phyloP scores from a whole-genome alignment of 257 asterid genomes.

The Phtheirospermum japonicum region DNA sequence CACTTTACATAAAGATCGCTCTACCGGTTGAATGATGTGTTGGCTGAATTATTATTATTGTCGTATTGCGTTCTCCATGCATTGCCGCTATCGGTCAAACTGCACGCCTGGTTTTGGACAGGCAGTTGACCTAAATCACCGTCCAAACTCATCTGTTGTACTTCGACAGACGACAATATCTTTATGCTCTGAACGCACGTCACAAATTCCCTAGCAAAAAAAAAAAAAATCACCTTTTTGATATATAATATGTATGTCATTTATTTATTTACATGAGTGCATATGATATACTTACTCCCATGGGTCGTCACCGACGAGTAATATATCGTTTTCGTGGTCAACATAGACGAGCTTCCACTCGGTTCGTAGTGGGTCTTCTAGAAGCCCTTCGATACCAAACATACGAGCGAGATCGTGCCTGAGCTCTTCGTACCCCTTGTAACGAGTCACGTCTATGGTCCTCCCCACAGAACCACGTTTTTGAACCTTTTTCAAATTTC shows the following conservation, averaged over 20 bases:
- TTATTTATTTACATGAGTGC: not conserved
- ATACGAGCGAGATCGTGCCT: slow-evolving; percentile 87
- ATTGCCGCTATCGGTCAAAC: slow-evolving; percentile 84
- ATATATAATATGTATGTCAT: no score
- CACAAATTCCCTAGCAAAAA: slow-evolving; percentile 70
- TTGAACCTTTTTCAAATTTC: slow-evolving; percentile 59
- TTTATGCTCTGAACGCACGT: slow-evolving; percentile 93
- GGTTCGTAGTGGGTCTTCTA: slow-evolving; percentile 79
- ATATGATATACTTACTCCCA: slow-evolving; percentile 64
- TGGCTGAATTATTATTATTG: slow-evolving; percentile 47
- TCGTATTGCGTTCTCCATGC: slow-evolving; percentile 78
- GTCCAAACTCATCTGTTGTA: slow-evolving; percentile 91
- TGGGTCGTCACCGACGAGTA: slow-evolving; percentile 88
- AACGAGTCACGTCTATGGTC: slow-evolving; percentile 80
- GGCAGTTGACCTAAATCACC: slow-evolving; percentile 77
- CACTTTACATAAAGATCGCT: not conserved
- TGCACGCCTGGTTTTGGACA: slow-evolving; percentile 71
- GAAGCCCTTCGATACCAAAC: slow-evolving; percentile 90
- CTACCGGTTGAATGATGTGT: slow-evolving; percentile 54
- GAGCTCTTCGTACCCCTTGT: slow-evolving; percentile 84
- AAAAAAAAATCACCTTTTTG: not conserved
- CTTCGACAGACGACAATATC: slow-evolving; percentile 83
- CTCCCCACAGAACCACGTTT: slow-evolving; percentile 99
- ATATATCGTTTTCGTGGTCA: slow-evolving; percentile 80
- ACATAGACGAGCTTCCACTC: slow-evolving; percentile 95